These are phyloP conservation scores for Xylaria sp. DNA, from an alignment of 2,329 filamentous ascomycete genomes.

Conservation along the genomic window DNA sequence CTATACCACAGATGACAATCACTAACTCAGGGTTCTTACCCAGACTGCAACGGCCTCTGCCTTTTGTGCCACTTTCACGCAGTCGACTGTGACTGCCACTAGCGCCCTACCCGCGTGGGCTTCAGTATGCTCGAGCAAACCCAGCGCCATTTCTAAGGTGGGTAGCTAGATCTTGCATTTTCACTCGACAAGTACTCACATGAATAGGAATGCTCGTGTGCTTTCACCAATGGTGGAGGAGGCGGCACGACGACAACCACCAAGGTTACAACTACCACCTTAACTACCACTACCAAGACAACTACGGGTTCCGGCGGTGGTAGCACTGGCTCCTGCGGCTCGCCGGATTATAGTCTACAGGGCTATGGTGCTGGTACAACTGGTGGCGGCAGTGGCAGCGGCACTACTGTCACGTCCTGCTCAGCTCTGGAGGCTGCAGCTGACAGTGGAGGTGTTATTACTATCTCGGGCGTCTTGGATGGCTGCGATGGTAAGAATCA, in stretches of 20 bases:
- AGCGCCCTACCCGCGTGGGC: slow-evolving; percentile 44
- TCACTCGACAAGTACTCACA: slow-evolving; percentile 11
- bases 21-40: not conserved
- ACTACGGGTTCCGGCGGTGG: slow-evolving; percentile 33
- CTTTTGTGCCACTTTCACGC: slow-evolving; percentile 52
- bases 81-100: slow-evolving; percentile 45
- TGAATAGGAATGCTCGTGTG: slow-evolving; percentile 46
- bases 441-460: slow-evolving; percentile 56
- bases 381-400: slow-evolving; percentile 58
- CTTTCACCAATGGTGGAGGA: slow-evolving; percentile 42
- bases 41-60: slow-evolving; percentile 47
- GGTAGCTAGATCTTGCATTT: not conserved
- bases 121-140: slow-evolving; percentile 45
- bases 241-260: slow-evolving; percentile 38
- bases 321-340: slow-evolving; percentile 36
- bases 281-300: slow-evolving; percentile 37
- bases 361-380: slow-evolving; percentile 55
- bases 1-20: not conserved
- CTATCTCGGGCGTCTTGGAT: slow-evolving; percentile 58
- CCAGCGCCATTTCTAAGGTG: slow-evolving; percentile 46
- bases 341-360: slow-evolving; percentile 45
- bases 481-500: slow-evolving; percentile 50
- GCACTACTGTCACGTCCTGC: slow-evolving; percentile 59
- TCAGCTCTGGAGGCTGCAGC: slow-evolving; percentile 54
- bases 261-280: slow-evolving; percentile 31